phyloP scores from a whole-genome alignment of 345 rosid genomes.

The Sonneratia alba region DNA sequence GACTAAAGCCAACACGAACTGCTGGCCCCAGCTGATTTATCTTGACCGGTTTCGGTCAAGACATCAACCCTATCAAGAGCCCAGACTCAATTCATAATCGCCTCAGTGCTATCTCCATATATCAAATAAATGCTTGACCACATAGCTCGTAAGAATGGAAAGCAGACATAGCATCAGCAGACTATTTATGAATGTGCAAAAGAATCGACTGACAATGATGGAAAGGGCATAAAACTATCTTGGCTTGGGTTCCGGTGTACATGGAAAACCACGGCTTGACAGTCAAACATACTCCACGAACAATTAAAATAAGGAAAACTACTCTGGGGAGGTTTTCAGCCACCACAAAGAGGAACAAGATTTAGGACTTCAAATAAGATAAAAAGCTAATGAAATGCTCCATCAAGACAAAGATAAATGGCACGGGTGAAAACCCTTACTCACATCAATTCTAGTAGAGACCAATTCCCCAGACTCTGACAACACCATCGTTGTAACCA shows the following conservation, averaged over 20 bases:
- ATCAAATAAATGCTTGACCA: no score
- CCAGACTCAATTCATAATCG: no score
- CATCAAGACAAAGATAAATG: not conserved
- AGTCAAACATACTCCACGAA: not conserved
- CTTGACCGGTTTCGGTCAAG: no score
- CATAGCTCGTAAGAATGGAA: no score
- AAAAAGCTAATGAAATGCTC: not conserved
- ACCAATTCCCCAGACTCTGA: slow-evolving; percentile 45
- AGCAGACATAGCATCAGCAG: no score
- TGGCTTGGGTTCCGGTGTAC: not conserved
- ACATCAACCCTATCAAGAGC: no score
- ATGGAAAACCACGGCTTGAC: not conserved
- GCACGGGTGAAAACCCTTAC: not conserved
- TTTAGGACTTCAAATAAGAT: not conserved
- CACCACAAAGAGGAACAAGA: not conserved
- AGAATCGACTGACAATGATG: not conserved
- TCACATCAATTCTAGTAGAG: slow-evolving; percentile 11
- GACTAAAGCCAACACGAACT: no score
- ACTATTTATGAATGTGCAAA: no score
- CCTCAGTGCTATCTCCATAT: no score
- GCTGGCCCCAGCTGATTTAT: no score
- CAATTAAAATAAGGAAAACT: not conserved
- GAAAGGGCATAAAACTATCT: not conserved
- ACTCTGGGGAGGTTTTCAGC: not conserved
- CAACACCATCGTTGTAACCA: slow-evolving; percentile 45